Evolutionary conservation across 1,284 basidiomycete species (phyloP).

Genomic region (Puccinia sorghi): DNA sequence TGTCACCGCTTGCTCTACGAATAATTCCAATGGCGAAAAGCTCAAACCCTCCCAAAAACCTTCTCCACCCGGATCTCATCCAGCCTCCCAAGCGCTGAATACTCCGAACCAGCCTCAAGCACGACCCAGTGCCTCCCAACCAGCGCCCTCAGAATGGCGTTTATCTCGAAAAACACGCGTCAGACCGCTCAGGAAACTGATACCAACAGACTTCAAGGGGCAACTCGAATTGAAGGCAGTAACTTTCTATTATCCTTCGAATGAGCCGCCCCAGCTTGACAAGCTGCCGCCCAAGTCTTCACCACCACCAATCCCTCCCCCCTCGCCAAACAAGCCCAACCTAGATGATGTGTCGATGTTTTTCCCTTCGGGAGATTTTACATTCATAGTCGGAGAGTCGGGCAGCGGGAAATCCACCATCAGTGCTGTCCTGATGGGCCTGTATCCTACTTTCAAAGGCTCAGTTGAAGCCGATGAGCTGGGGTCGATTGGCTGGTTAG

Average conservation of each 20-base stretch:
- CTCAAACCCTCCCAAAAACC: slow-evolving; percentile 11
- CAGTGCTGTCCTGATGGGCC: slow-evolving; percentile 74
- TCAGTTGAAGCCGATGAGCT: slow-evolving; percentile 78
- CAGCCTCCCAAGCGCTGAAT: slow-evolving; percentile 30
- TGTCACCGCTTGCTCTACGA: neutral
- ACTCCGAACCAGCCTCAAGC: slow-evolving; percentile 33
- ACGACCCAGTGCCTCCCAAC: slow-evolving; percentile 8
- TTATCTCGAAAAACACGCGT: slow-evolving; percentile 18
- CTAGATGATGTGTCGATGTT: slow-evolving; percentile 69
- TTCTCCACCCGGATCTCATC: slow-evolving; percentile 37
- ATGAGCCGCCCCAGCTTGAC: slow-evolving; percentile 59
- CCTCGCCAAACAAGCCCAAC: slow-evolving; percentile 57
- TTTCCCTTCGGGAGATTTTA: slow-evolving; percentile 80
- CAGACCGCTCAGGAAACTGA: slow-evolving; percentile 54
- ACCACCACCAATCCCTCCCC: neutral
- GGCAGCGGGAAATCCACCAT: slow-evolving; percentile 93
- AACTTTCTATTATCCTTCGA: slow-evolving; percentile 82
- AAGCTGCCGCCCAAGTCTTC: slow-evolving; percentile 53
- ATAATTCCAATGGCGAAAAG: neutral
- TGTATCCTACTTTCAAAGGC: slow-evolving; percentile 65
- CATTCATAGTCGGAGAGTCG: slow-evolving; percentile 87
- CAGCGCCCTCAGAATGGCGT: neutral
- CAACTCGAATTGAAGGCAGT: slow-evolving; percentile 76
- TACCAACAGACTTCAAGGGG: slow-evolving; percentile 62
- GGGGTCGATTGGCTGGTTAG: slow-evolving; percentile 69